Conservation (phyloP, 2,329 filamentous ascomycete genomes). For the Apiospora sp. region DNA sequence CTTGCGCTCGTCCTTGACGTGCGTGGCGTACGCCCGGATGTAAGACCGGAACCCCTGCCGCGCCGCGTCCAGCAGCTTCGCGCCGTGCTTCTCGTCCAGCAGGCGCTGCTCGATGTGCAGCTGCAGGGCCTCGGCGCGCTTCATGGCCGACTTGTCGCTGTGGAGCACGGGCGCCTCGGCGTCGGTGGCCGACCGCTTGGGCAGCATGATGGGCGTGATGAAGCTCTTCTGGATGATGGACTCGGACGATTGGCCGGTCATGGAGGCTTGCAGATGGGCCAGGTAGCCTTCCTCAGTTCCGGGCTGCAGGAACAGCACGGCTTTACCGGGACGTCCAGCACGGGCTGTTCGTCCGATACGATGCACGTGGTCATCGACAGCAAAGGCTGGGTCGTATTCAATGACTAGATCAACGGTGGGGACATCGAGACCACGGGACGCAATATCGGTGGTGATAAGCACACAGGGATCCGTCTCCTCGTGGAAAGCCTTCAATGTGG, state of each 20-base stretch:
- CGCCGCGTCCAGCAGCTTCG: constrained; percentile 77
- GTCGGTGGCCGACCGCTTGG: constrained; percentile 60
- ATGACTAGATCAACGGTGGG: constrained; percentile 94
- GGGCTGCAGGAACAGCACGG: constrained; percentile 88
- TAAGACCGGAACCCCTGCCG: constrained; percentile 90
- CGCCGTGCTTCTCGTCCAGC: constrained; percentile 46
- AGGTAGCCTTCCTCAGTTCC: constrained; percentile 94
- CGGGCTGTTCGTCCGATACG: constrained; percentile 94
- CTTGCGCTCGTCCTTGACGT: constrained; percentile 81
- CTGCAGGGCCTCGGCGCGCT: constrained; percentile 63
- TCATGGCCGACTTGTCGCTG: constrained; percentile 53
- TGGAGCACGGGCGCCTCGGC: constrained; percentile 64
- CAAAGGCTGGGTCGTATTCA: constrained; percentile 96
- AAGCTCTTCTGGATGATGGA: constrained; percentile 71
- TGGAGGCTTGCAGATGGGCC: constrained; percentile 66
- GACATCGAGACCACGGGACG: constrained; percentile 92
- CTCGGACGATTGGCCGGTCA: constrained; percentile 61
- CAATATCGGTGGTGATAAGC: constrained; percentile 93
- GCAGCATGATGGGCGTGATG: constrained; percentile 65
- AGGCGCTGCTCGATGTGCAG: constrained; percentile 68
- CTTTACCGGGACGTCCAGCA: constrained; percentile 86
- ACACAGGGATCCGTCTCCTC: constrained; percentile 78
- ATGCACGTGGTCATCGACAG: constrained; percentile 91
- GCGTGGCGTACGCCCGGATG: constrained; percentile 93
- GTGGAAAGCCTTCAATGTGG: constrained; percentile 83